Evolutionary conservation across 352 stramenopile genomes (phyloP), one percentile per base, ranked within the genome.

Genomic region (Phytophthora agathidicida): DNA sequence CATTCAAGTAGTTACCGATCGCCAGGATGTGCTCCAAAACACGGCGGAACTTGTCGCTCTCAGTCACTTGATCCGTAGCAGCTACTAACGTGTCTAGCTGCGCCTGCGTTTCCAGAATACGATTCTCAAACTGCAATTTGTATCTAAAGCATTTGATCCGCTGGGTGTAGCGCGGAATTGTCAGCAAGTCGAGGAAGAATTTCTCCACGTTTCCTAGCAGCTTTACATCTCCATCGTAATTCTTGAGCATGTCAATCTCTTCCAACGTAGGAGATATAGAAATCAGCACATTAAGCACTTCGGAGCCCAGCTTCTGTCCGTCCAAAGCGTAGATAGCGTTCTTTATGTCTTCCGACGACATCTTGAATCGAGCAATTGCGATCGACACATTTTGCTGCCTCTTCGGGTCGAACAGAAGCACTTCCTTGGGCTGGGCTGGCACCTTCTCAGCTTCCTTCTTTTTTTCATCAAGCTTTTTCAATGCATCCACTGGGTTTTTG

Each of bases 361-460:
- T 97, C 27, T 97, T 91, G 41, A 99, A 91, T 27, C 96, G 89
- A 22, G 94, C 95, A 45, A 99, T 94, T 14, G 97, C 96, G 33
- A 99, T 99, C n/a, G 93, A 96, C 1, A 98, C 95, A 78, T 99
- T 99, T 71, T 99, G 97, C 31, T 97, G 93, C 20, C 94, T 86
- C 71, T 99, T 99, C 2, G 92, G 83, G 61, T 99, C 97, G 41
- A 99, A 91, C 13, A 99, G 73, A 19, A 94, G 70, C 6, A 96
- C 86, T 30, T 83, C 75, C 59, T 91, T 83, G 0, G 81, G 81
- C 37, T 76, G 70, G 0, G 51, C 27, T 24, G 60, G 35, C 6
- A 62, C 46, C n/a, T 75, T 75, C 14, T 77, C 73, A 23, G 55
- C 45, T 36, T 91, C 76, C 33, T 93, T 91, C 42, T 92, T 92